Evolutionary conservation across 306 rosid genomes (phyloP).

Genomic region (Quercus bicolor): DNA sequence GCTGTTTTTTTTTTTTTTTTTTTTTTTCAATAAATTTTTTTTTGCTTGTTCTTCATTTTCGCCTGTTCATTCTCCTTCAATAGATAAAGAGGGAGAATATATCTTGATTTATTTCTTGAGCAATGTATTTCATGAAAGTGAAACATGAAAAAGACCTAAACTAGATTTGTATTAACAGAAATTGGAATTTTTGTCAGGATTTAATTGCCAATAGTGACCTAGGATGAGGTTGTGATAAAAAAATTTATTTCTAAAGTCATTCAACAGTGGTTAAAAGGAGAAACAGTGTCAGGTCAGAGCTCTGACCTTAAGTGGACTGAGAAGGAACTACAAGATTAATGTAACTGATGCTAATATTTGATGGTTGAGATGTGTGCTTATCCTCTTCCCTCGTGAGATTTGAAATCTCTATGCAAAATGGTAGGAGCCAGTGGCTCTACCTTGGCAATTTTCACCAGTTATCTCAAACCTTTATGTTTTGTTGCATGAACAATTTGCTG

Average conservation of each 20-base stretch:
- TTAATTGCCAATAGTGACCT: neutral
- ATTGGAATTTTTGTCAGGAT: neutral
- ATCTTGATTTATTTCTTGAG: neutral
- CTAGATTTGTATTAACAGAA: neutral
- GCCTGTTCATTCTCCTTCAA: neutral
- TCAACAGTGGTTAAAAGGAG: neutral
- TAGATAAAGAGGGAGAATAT: neutral
- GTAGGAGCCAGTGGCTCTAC: neutral
- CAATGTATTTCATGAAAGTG: neutral
- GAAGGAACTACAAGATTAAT: neutral
- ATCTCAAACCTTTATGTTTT: neutral
- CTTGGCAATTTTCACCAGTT: neutral
- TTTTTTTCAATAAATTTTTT: neutral
- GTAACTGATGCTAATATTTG: neutral
- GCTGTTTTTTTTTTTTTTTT: neutral
- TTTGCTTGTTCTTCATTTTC: neutral
- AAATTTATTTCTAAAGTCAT: neutral
- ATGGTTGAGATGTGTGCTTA: neutral
- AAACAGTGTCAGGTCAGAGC: neutral
- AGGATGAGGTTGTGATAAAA: neutral
- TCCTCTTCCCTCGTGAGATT: neutral
- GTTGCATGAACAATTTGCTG: neutral
- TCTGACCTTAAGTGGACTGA: neutral
- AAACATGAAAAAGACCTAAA: neutral
- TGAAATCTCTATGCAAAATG: neutral